Evolutionary conservation across 805 yeast species (phyloP).

Genomic region (Saturnispora ahearnii): DNA sequence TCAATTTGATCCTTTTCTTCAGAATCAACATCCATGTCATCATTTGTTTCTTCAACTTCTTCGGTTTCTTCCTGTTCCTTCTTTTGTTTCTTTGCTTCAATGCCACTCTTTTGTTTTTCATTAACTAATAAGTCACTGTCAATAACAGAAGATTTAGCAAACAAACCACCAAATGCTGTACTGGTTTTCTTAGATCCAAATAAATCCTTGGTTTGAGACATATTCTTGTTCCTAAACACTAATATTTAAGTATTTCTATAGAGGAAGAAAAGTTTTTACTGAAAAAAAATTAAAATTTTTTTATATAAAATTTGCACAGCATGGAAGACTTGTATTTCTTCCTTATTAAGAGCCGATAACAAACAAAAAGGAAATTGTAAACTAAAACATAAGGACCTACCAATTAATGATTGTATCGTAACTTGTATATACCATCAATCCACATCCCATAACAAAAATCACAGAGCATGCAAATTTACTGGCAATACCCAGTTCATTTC

Average conservation of each 20-base stretch:
- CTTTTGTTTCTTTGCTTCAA: conserved; percentile 8
- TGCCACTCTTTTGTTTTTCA: conserved; percentile 19
- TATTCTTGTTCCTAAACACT: neutral
- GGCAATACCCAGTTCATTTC: conserved; percentile 20
- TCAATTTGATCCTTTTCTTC: conserved; percentile 23
- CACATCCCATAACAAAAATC: conserved; percentile 46
- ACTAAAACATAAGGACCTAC: neutral
- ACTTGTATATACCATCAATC: conserved; percentile 56
- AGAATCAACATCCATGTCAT: conserved; percentile 20
- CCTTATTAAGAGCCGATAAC: neutral
- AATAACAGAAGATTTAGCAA: conserved; percentile 38
- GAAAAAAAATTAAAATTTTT: neutral
- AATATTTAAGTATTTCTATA: neutral
- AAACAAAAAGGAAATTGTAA: neutral
- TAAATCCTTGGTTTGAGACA: conserved; percentile 1
- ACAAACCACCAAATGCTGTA: conserved; percentile 20
- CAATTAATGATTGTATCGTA: conserved; percentile 7
- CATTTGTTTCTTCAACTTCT: conserved; percentile 15
- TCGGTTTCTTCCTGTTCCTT: conserved; percentile 12
- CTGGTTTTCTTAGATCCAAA: conserved; percentile 3
- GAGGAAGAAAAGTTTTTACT: neutral
- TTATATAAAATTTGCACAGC: conserved; percentile 2
- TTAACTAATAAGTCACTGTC: conserved; percentile 26
- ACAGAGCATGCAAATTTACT: conserved; percentile 38
- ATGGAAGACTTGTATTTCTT: neutral